A percentile compares a stretch with the other conserved stretches of the same genome.
phyloP scores from a whole-genome alignment of 441 rosid species.

The Theobroma grandiflorum region DNA sequence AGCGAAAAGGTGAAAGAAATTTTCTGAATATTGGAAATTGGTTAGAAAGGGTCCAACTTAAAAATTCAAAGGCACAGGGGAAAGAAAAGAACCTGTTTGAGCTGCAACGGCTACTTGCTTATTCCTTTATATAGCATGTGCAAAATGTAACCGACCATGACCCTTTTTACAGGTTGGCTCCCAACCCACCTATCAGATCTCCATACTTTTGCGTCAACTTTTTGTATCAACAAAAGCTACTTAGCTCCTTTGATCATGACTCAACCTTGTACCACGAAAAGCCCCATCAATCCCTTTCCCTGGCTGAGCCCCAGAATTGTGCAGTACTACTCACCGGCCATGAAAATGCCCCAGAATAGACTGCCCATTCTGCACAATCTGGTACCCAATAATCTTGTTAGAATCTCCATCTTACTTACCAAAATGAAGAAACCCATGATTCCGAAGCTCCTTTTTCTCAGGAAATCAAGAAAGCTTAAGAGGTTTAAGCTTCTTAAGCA shows the following conservation, averaged over 20 bases:
- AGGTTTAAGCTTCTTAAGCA: slow-evolving; percentile 44
- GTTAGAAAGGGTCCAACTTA: no score
- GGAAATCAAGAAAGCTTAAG: slow-evolving; percentile 43
- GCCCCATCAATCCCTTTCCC: neutral
- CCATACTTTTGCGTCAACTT: neutral
- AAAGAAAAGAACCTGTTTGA: neutral
- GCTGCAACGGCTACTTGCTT: slow-evolving; percentile 49
- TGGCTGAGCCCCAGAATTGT: neutral
- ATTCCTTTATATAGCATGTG: slow-evolving; percentile 26
- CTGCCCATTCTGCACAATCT: slow-evolving; percentile 48
- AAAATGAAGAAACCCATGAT: slow-evolving; percentile 48
- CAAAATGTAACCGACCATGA: slow-evolving; percentile 54
- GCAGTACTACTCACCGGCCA: neutral
- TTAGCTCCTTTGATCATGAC: slow-evolving; percentile 1
- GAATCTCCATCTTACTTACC: slow-evolving; percentile 36
- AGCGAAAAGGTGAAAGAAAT: no score
- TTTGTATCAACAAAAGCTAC: slow-evolving; percentile 26
- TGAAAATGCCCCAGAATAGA: slow-evolving; percentile 43
- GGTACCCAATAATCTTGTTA: slow-evolving; percentile 36
- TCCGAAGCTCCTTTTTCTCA: slow-evolving; percentile 42
- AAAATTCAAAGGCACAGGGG: neutral
- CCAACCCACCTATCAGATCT: slow-evolving; percentile 34
- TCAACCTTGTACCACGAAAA: neutral
- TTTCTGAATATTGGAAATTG: neutral
- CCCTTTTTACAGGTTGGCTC: slow-evolving; percentile 51